Base-by-base conservation (phyloP, 106 monocot species). In the Dendrobium catenatum region DNA sequence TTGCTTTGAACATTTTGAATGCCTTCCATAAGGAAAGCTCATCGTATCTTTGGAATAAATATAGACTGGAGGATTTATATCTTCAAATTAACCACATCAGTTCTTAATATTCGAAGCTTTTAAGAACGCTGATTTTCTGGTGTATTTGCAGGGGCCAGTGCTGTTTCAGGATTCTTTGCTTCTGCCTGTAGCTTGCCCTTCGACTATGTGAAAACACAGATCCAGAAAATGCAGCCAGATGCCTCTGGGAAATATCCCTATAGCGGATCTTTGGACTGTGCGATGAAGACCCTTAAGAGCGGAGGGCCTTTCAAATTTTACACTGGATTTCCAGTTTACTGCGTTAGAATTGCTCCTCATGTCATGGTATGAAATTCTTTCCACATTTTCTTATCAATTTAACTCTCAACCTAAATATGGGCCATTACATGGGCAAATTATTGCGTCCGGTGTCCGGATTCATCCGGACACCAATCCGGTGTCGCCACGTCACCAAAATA, bases 141-240 rank as follows among this genome's bases (percentile, higher is more conserved):
- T 13, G 13, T 42, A 73, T 79, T 75, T 33, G 76, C 86, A 92
- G 92, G 92, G 10, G 92, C 92, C 24, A 92, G 92, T 86, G 88
- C 92, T 81, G 92, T 92, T 46, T 92, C 92, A 19, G 92, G 92
- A 75, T 89, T 92, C 66, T 87, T 86, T 77, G 92, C 92, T 20
- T 80, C 92, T 22, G 92, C 92, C 22, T 92, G 89, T 83, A 92
- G 92, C 81, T 83, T 92, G 78, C 92, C 92, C 2, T 92, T 92
- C 78, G 92, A 92, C 70, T 92, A 92, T 70, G 92, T 92, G n/a
- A 92, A 92, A 72, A 92, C 92, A 31, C 92, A 92, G 77, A 92
- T 92, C 58, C 92, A 92, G 76, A 92, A 92, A 79, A 92, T 92
- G 92, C 92, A 92, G 64, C 92, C 92, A 77, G 92, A 92, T 78